Percentiles rank a stretch among this genome's conserved stretches.
Conservation (phyloP, 345 rosid species). For the Balakata baccata region DNA sequence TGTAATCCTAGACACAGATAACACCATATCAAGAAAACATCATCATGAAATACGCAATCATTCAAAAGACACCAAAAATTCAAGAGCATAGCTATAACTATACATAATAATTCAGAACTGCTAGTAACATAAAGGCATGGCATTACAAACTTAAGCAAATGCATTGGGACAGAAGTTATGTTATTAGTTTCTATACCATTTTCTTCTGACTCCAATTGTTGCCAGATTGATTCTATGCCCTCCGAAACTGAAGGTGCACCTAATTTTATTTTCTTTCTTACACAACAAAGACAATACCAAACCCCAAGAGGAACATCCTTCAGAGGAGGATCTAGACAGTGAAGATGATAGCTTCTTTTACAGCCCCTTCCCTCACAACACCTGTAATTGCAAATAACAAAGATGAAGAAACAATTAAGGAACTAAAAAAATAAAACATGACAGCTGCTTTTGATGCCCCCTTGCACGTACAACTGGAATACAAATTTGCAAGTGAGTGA, state of each 20-base stretch:
- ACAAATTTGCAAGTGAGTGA: too few species aligned
- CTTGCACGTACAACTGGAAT: not conserved
- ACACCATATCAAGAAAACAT: constrained; percentile 8
- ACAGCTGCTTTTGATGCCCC: not conserved
- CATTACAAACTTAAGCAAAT: not conserved
- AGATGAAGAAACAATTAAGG: not conserved
- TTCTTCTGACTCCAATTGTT: constrained; percentile 35
- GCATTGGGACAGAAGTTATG: not conserved
- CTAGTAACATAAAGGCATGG: not conserved
- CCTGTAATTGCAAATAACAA: constrained; percentile 31
- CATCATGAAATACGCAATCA: not conserved
- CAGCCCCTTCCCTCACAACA: constrained; percentile 53
- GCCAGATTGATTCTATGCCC: constrained; percentile 52
- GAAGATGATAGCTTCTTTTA: constrained; percentile 42
- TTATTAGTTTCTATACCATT: constrained; percentile 32
- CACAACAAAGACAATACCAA: constrained; percentile 51
- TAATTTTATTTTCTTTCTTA: constrained; percentile 38
- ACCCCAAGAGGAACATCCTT: constrained; percentile 39
- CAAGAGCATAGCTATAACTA: not conserved
- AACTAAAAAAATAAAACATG: not conserved
- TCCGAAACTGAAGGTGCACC: constrained; percentile 46
- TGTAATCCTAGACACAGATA: constrained; percentile 25
- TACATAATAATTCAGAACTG: not conserved
- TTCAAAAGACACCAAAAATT: not conserved
- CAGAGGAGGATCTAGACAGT: constrained; percentile 46